These are phyloP conservation scores for Excoecaria agallocha DNA, from an alignment of 345 rosid genomes.

Conservation along the genomic window DNA sequence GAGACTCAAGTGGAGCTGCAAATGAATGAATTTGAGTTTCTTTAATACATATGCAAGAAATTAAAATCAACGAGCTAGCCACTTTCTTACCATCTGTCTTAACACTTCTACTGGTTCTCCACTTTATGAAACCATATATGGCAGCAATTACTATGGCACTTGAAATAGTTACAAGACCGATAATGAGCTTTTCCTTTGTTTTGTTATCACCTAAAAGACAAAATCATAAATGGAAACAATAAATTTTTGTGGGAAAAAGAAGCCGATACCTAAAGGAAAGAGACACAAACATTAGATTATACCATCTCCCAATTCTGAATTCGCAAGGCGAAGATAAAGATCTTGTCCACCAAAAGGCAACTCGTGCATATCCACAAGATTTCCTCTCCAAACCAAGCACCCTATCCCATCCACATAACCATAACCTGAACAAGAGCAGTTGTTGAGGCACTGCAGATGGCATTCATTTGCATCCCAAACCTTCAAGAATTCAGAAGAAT, in stretches of 20 bases:
- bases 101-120: not conserved
- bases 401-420: slow-evolving; percentile 15
- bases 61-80: no score
- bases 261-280: no score
- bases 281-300: no score
- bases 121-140: not conserved
- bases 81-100: not conserved
- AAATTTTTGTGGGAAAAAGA: not conserved
- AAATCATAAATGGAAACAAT: not conserved
- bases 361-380: slow-evolving; percentile 15
- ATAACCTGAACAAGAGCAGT: slow-evolving; percentile 32
- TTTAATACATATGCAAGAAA: no score
- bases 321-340: slow-evolving; percentile 15
- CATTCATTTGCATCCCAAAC: slow-evolving; percentile 21
- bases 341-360: slow-evolving; percentile 12
- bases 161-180: not conserved
- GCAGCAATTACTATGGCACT: not conserved
- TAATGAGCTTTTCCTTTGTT: not conserved
- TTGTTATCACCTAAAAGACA: slow-evolving; percentile 10
- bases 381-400: slow-evolving; percentile 20
- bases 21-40: not conserved
- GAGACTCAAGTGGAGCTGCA: slow-evolving; percentile 1
- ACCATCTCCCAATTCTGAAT: slow-evolving; percentile 11
- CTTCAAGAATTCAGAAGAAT: slow-evolving; percentile 23
- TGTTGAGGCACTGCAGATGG: slow-evolving; percentile 21